Base-by-base conservation (phyloP, 169 alveolate genomes). In the Cryptosporidium parvum region DNA sequence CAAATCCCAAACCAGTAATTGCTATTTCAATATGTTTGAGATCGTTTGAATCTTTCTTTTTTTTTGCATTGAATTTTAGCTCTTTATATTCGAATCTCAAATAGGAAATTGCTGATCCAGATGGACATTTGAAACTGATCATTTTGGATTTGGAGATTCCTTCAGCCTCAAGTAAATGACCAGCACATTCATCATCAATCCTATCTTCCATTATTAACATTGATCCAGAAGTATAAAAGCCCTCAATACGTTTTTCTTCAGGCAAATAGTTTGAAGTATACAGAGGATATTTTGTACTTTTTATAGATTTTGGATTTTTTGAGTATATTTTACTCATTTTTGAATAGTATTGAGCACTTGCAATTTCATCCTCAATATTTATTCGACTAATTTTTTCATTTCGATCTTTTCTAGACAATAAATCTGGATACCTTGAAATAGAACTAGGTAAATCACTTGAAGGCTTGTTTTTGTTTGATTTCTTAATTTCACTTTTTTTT, bases 51-150 rank as follows among this genome's bases (percentile, higher is more conserved):
- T 65, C 62, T 42, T 62, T 80, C 45, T 26, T 73, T 39, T 35
- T 73, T 39, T 80, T 80, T 18, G 89, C 16, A n/a, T 65, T 80
- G 51, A 45, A 80, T 62, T 18, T 62, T 23, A 61, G 18, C 42
- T 80, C 89, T 37, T 37, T 80, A 35, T 80, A 80, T 10, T 65
- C 89, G 21, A 80, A 26, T 48, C 52, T 62, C 48, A 65, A 26
- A 29, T 80, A 80, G 8, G 80, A 61, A 39, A 80, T 80, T 35
- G 68, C 39, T 12, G 89, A 61, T 44, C 89, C 89, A 2, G 37
- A 8, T 26, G 89, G 89, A 33, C 89, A 80, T 80, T 62, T 62
- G 53, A 80, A 80, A 23, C 89, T 80, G 16, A 80, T 65, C 16
- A 62, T 31, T 26, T 62, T 80, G 26, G 52, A 23, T n/a, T 45